Percentiles rank a stretch among this genome's conserved stretches.
Evolutionary conservation across 352 stramenopile species (phyloP).

Genomic region (Globisporangium heterothallicum): DNA sequence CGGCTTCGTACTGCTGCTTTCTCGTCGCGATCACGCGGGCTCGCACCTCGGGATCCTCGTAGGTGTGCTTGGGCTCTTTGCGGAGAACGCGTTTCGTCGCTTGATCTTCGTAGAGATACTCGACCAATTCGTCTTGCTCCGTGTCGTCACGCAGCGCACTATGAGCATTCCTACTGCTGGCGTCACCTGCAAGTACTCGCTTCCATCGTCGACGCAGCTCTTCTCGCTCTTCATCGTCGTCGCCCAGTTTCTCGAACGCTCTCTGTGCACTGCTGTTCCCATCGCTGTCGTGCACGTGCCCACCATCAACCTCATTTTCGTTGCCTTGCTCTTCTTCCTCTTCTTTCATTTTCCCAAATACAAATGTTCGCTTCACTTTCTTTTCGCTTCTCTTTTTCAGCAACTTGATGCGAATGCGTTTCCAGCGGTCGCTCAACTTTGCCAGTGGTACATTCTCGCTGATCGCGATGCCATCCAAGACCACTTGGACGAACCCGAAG

Average conservation of each 20-base stretch:
- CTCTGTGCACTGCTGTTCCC: slow-evolving; percentile 14
- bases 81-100: slow-evolving; percentile 38
- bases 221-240: slow-evolving; percentile 29
- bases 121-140: slow-evolving; percentile 16
- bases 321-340: background rate
- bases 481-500: slow-evolving; percentile 53
- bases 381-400: slow-evolving; percentile 23
- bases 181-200: background rate
- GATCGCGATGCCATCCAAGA: slow-evolving; percentile 50
- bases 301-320: background rate
- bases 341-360: slow-evolving; percentile 29
- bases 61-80: slow-evolving; percentile 22
- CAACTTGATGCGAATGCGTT: slow-evolving; percentile 39
- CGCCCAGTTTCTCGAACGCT: slow-evolving; percentile 24
- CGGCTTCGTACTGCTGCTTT: slow-evolving; percentile 27
- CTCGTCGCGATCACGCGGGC: slow-evolving; percentile 33
- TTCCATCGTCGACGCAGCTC: slow-evolving; percentile 17
- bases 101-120: slow-evolving; percentile 56
- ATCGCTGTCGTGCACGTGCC: slow-evolving; percentile 6
- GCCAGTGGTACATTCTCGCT: slow-evolving; percentile 41
- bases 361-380: slow-evolving; percentile 33
- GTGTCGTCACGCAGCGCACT: slow-evolving; percentile 1
- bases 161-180: background rate
- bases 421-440: slow-evolving; percentile 62
- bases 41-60: slow-evolving; percentile 21